Evolutionary conservation across 371 early-diverging fungal genomes (phyloP).

Genomic region (Mucor mucedo): DNA sequence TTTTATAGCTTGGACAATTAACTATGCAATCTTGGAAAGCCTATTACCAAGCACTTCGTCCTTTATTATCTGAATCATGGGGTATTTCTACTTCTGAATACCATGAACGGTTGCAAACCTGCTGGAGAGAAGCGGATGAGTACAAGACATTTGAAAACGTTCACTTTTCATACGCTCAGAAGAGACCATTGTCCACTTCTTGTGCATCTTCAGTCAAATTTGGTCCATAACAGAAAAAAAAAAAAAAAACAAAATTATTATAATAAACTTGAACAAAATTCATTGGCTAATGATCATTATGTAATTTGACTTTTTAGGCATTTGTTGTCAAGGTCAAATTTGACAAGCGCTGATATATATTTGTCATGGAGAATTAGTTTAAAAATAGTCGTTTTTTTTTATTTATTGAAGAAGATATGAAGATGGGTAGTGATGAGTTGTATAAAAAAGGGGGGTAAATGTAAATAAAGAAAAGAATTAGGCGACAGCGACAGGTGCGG

Average conservation of each 20-base stretch:
- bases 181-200: conserved; percentile 22
- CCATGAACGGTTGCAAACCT: conserved; percentile 31
- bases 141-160: conserved; percentile 59
- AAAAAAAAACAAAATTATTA: neutral
- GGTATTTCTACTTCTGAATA: conserved; percentile 36
- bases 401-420: conserved; percentile 4
- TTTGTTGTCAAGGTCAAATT: too few relatives aligned
- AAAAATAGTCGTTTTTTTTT: conserved; percentile 1
- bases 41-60: conserved; percentile 43
- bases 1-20: conserved; percentile 47
- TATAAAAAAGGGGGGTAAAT: neutral
- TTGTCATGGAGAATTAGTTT: too few relatives aligned
- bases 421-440: neutral
- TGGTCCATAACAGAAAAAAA: neutral
- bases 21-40: conserved; percentile 56
- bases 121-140: conserved; percentile 52
- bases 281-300: neutral
- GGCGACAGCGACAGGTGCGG: conserved; percentile 6
- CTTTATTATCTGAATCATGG: conserved; percentile 37
- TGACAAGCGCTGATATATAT: neutral
- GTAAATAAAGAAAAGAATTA: neutral
- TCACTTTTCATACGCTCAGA: conserved; percentile 57
- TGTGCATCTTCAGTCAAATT: conserved; percentile 4
- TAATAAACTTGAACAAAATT: neutral
- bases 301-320: too few relatives aligned